Evolutionary conservation across 2,329 filamentous ascomycete genomes (phyloP), one percentile per base, ranked within the genome.

Genomic region (Diaporthe ilicicola): DNA sequence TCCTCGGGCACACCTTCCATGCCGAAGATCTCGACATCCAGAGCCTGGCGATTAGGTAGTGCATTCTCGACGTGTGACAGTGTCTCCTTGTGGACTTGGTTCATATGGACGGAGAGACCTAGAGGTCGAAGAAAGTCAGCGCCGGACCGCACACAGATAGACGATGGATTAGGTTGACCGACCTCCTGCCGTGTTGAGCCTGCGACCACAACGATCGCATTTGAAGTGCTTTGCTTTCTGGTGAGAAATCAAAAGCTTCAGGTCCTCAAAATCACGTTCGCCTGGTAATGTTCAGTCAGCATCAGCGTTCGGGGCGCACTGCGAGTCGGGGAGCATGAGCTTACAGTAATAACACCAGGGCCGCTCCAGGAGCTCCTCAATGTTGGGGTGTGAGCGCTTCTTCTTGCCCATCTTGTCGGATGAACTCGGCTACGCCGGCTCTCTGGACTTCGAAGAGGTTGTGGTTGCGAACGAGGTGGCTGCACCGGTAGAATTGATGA

Each of bases 151-250:
- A 24, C 46, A 19, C 24, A n/a, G 19, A 50, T 9, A 34, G 42
- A 7, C 19, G 19, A 15, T 8, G 64, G 32, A 27, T 9, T 29
- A 9, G 29, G 34, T 59, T 53, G 39, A 80, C 89, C 78, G 82
- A 97, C 94, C 96, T 88, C 96, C 96, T 51, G 95, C 95, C 1
- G 96, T 99, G 80, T 97, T 98, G 69, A 99, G 84, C 75, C 95
- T 89, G 74, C 96, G 90, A 67, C 91, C 91, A 81, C 96, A 99
- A 84, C 92, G 87, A 77, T 97, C 94, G 84, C 96, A 99, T 83
- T 97, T 98, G 87, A 97, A 98, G 82, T 99, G 96, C 83, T 98
- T 98, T n/a, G 95, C 95, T 81, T 98, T 98, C 79, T 98, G 96
- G 82, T 99, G 96, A 70, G 93, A 95, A 76, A 97, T 97, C 74